These are phyloP conservation scores for Ophiostoma australiae DNA, from an alignment of 2,329 filamentous ascomycete species.

Conservation along the genomic window DNA sequence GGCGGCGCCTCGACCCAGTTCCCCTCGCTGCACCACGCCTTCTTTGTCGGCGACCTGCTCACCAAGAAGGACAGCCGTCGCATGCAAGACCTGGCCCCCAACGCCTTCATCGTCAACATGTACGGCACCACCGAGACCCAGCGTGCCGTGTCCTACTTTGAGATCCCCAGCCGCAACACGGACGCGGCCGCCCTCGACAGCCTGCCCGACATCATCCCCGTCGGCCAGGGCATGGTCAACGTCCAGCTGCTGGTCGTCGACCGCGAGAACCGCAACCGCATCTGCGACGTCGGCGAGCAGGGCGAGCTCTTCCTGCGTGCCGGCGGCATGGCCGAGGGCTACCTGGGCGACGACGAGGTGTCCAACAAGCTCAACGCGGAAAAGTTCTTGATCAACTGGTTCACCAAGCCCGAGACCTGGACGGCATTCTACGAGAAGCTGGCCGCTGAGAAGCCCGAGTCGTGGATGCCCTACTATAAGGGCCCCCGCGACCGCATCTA, in stretches of 20 bases:
- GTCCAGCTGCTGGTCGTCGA: conserved; percentile 84
- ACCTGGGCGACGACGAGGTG: conserved; percentile 48
- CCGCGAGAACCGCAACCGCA: conserved; percentile 57
- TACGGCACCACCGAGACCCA: conserved; percentile 86
- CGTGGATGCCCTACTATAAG: conserved; percentile 33
- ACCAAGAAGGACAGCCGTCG: conserved; percentile 76
- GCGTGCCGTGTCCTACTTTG: conserved; percentile 75
- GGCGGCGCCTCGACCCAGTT: conserved; percentile 75
- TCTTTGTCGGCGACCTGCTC: conserved; percentile 89
- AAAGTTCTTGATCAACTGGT: conserved; percentile 86
- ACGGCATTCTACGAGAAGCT: not conserved
- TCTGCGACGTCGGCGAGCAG: conserved; percentile 75
- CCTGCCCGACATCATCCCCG: conserved; percentile 67
- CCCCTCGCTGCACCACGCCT: conserved; percentile 68
- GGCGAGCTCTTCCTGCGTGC: conserved; percentile 82
- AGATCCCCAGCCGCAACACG: conserved; percentile 62
- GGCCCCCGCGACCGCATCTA: conserved; percentile 70
- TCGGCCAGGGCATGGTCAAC: conserved; percentile 78
- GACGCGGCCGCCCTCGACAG: conserved; percentile 50
- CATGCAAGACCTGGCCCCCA: conserved; percentile 70
- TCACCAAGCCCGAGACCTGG: conserved; percentile 63
- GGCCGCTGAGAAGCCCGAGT: conserved; percentile 53
- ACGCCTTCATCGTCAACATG: conserved; percentile 75
- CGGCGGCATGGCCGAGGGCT: conserved; percentile 69
- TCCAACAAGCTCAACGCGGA: conserved; percentile 57